Conservation (phyloP, 2,329 filamentous ascomycete species). For the Tolypocladium pustulatum region DNA sequence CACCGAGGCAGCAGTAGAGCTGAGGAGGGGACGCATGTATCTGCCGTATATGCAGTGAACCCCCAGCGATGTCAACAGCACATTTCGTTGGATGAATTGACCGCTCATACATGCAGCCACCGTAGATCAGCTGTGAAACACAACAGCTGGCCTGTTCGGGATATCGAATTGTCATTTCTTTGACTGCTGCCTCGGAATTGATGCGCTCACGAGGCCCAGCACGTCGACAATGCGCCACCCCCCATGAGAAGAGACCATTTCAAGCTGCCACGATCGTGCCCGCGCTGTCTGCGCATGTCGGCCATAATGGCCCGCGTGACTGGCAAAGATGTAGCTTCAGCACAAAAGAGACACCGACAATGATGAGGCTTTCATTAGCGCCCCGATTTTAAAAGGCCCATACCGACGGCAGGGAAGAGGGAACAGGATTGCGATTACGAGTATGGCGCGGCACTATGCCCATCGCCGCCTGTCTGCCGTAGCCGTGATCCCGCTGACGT, state of each 20-base stretch:
- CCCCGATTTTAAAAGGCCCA: slow-evolving; percentile 1
- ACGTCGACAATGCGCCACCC: not conserved
- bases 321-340: not conserved
- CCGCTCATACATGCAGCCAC: slow-evolving; percentile 7
- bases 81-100: not conserved
- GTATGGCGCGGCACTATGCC: not conserved
- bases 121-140: slow-evolving; percentile 3
- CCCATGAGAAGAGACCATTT: not conserved
- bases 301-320: not conserved
- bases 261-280: not conserved
- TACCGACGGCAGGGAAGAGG: not conserved
- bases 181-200: not conserved
- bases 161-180: not conserved
- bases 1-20: not conserved
- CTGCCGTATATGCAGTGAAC: slow-evolving; percentile 4
- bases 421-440: not conserved
- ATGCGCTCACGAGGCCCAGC: not conserved
- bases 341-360: not conserved
- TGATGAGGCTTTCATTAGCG: slow-evolving; percentile 9
- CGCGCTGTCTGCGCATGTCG: not conserved
- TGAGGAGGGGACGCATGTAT: slow-evolving; percentile 1
- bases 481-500: not conserved
- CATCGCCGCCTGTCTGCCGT: not conserved
- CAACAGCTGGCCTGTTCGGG: not conserved
- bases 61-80: not conserved